phyloP scores from a whole-genome alignment of 768 basidiomycete species.

The Termitomyces sp. region DNA sequence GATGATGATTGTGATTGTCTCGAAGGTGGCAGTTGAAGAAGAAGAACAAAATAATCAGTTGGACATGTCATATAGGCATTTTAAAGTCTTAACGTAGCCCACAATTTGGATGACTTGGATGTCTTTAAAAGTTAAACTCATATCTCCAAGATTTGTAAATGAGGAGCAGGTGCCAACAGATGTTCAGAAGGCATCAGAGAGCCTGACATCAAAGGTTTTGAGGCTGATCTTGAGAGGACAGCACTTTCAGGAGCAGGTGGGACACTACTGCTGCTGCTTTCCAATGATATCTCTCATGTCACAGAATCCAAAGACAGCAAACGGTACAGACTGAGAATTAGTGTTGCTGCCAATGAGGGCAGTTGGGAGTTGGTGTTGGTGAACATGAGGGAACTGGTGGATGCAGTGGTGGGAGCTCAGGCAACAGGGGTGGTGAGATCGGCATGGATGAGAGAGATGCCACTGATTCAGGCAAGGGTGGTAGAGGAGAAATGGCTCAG shows the following conservation, averaged over 20 bases:
- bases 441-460: slow-evolving; percentile 16
- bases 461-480: slow-evolving; percentile 15
- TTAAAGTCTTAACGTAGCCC: too few species aligned
- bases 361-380: slow-evolving; percentile 5
- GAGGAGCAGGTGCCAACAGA: slow-evolving; percentile 19
- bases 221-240: slow-evolving; percentile 18
- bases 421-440: slow-evolving; percentile 26
- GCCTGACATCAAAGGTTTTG: slow-evolving; percentile 22
- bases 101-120: too few species aligned
- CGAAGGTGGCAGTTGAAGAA: too few species aligned
- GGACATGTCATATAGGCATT: too few species aligned
- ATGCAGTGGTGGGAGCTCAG: slow-evolving; percentile 25
- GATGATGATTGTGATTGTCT: too few species aligned
- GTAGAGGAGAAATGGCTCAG: slow-evolving; percentile 21
- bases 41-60: too few species aligned
- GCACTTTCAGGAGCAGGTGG: too few species aligned
- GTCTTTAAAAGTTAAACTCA: too few species aligned
- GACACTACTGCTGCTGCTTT: slow-evolving; percentile 14
- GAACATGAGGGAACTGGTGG: slow-evolving; percentile 21
- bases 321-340: slow-evolving; percentile 34
- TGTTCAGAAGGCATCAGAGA: slow-evolving; percentile 24
- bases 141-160: too few species aligned
- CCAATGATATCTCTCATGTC: slow-evolving; percentile 12
- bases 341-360: slow-evolving; percentile 22
- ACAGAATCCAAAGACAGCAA: slow-evolving; percentile 20